Evolutionary conservation across 768 basidiomycete genomes (phyloP), one percentile per base, ranked within the genome.

Genomic region (Tulasnella sp.): DNA sequence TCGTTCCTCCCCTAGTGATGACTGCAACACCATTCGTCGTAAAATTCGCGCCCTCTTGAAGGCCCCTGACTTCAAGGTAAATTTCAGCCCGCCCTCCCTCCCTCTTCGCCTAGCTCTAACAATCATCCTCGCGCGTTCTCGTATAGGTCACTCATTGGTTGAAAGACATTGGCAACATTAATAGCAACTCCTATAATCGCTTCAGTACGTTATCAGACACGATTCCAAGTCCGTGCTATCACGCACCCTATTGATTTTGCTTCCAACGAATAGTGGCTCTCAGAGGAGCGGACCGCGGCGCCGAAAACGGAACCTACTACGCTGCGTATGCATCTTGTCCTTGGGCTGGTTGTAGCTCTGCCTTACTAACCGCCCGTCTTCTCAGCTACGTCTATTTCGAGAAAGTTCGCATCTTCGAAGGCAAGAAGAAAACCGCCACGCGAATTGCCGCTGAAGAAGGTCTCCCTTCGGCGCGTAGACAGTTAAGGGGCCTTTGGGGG

Each of bases 331-430:
- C 83, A 18, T 39, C 37, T 32, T 1, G 35, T 32, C 13, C 6
- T 77, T 26, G 32, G n/a, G 4, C 18, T 7, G 9, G 46, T 39
- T n/a, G 26, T 10, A 72, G n/a, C 26, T 32, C 74, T 78, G 7
- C 15, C 23, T 9, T 67, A 69, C 13, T 78, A 9, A n/a, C 16
- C n/a, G n/a, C n/a, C n/a, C n/a, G n/a, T n/a, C n/a, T n/a, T 46
- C 32, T 0, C 79, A 87, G 87, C 37, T 88, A 87, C 79, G 83
- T 86, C 20, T 87, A 87, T 82, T 88, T 87, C 70, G 88, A 88
- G 79, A 88, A 87, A 81, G 82, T 85, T 48, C 83, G 87, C 55
- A 86, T 87, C 77, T 80, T 85, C 0, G 85, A 87, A 70, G 86
- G 85, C n/a, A 88, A 88, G 82, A 87, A 87, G 82, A 88, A 87